Percentiles rank a stretch among this genome's conserved stretches.
Evolutionary conservation across 495 filamentous ascomycete genomes (phyloP).

Genomic region (Aspergillus incahuasiensis): DNA sequence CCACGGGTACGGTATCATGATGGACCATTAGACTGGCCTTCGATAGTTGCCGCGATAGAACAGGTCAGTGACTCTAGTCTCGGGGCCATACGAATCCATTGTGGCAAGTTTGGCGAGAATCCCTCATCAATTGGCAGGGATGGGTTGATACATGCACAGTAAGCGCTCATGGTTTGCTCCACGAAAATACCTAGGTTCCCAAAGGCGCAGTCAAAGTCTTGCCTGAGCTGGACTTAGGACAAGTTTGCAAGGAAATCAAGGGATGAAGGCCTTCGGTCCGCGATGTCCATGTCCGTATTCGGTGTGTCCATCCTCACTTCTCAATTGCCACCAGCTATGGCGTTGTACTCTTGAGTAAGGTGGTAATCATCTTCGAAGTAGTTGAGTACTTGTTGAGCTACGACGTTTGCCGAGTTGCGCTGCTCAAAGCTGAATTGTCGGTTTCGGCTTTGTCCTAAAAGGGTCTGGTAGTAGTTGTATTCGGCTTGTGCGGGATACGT

Average conservation of each 20-base stretch:
- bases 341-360: background rate
- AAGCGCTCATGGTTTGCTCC: background rate
- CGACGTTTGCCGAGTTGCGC: background rate
- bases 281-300: background rate
- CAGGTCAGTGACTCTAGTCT: background rate
- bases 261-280: background rate
- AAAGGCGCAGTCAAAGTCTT: background rate
- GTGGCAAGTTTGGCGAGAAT: background rate
- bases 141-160: background rate
- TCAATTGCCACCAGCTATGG: background rate
- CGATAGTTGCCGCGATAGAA: background rate
- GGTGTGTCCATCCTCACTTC: background rate
- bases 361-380: background rate
- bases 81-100: background rate
- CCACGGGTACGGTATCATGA: background rate
- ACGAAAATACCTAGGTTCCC: background rate
- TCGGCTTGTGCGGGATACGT: slow-evolving; percentile 63
- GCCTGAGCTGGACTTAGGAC: background rate
- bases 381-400: background rate
- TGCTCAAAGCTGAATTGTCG: background rate
- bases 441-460: background rate
- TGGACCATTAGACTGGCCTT: background rate
- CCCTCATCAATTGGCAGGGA: background rate
- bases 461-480: slow-evolving; percentile 17
- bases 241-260: background rate